phyloP scores from a whole-genome alignment of 371 early-diverging fungal genomes.

The Batkoa obscura region DNA sequence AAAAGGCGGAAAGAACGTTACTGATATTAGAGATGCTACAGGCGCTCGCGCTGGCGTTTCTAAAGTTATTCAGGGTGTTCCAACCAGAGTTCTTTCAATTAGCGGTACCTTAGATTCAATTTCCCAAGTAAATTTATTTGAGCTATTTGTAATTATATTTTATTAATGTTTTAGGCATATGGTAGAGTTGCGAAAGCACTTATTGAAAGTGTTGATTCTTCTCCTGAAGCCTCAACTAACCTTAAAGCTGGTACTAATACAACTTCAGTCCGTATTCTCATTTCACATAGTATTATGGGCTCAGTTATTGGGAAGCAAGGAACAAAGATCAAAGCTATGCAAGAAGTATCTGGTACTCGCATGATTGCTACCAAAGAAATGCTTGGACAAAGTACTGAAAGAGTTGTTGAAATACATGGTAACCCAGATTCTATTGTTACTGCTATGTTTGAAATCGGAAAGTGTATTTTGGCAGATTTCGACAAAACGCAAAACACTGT shows the following conservation, averaged over 20 bases:
- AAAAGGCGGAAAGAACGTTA: conserved; percentile 67
- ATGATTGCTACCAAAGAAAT: conserved; percentile 62
- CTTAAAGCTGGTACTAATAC: too few relatives aligned
- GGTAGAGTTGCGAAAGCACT: too few relatives aligned
- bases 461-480: conserved; percentile 38
- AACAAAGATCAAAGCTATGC: conserved; percentile 66
- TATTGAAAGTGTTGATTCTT: not conserved
- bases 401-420: conserved; percentile 71
- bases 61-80: conserved; percentile 61
- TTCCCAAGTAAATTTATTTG: conserved; percentile 24
- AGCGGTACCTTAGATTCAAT: conserved; percentile 56
- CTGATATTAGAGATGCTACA: conserved; percentile 56
- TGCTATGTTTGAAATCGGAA: conserved; percentile 54
- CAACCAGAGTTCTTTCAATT: conserved; percentile 69
- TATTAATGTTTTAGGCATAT: not conserved
- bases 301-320: conserved; percentile 84
- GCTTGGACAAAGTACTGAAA: conserved; percentile 51
- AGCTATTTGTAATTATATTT: not conserved
- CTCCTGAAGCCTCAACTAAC: not conserved
- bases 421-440: conserved; percentile 55
- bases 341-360: conserved; percentile 64
- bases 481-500: conserved; percentile 19
- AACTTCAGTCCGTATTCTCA: conserved; percentile 45
- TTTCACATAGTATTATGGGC: conserved; percentile 63
- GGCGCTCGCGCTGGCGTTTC: conserved; percentile 73